Percentiles rank a stretch among this genome's conserved stretches.
These are phyloP conservation scores for Hypoxylon sp. DNA, from an alignment of 2,329 filamentous ascomycete genomes.

Conservation along the genomic window DNA sequence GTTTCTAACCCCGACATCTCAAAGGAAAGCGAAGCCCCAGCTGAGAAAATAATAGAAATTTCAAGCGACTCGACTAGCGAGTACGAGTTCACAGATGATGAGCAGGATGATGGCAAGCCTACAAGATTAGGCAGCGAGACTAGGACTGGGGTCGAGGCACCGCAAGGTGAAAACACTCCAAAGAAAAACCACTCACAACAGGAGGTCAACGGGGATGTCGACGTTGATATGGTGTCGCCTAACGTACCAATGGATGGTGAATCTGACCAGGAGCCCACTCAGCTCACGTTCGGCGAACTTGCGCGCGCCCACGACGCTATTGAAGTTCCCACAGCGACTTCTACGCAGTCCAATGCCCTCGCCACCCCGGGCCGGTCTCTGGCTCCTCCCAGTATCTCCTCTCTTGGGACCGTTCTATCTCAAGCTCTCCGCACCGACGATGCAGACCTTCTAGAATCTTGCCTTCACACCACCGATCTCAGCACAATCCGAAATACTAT, in stretches of 20 bases:
- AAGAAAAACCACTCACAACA: constrained; percentile 42
- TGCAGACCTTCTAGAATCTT: constrained; percentile 89
- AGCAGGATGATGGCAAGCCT: constrained; percentile 52
- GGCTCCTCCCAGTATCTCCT: constrained; percentile 79
- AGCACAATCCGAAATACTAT: constrained; percentile 88
- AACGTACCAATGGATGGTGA: constrained; percentile 54
- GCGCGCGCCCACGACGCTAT: constrained; percentile 81
- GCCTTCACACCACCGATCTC: constrained; percentile 84
- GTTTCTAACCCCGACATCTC: constrained; percentile 63
- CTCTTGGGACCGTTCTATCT: constrained; percentile 90
- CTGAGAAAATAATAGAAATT: constrained; percentile 68
- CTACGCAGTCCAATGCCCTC: constrained; percentile 60
- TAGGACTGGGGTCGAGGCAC: constrained; percentile 13
- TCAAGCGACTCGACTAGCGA: constrained; percentile 68
- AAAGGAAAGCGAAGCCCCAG: constrained; percentile 53
- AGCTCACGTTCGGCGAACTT: constrained; percentile 89
- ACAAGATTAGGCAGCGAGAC: constrained; percentile 32
- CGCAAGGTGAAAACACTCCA: constrained; percentile 32
- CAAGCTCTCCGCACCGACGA: constrained; percentile 96
- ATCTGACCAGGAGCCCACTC: constrained; percentile 65
- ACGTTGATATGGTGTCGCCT: constrained; percentile 53
- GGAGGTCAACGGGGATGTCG: constrained; percentile 50
- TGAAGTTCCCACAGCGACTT: constrained; percentile 77
- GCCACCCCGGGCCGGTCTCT: constrained; percentile 64
- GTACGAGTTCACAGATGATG: constrained; percentile 63